These are phyloP conservation scores for Apiotrichum gracile DNA, from an alignment of 1,284 basidiomycete genomes.

Conservation along the genomic window DNA sequence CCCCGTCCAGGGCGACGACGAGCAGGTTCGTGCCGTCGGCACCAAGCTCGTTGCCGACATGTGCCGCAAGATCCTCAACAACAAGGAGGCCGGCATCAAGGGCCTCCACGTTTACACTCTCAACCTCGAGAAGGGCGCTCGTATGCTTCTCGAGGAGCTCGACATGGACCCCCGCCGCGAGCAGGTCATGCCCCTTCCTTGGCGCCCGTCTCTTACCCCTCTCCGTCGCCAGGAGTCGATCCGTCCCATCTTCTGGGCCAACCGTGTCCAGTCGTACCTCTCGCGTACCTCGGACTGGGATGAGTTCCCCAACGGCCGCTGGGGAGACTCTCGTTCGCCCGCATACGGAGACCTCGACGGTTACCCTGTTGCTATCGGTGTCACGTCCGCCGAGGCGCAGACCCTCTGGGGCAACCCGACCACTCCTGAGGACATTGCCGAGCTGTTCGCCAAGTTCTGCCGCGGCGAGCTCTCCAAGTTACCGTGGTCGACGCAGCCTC, in stretches of 20 bases:
- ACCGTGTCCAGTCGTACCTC: conserved; percentile 83
- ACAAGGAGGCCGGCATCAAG: conserved; percentile 68
- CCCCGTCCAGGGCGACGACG: conserved; percentile 85
- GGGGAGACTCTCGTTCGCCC: conserved; percentile 92
- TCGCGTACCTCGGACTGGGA: conserved; percentile 93
- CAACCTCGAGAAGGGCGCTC: conserved; percentile 93
- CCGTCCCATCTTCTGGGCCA: conserved; percentile 83
- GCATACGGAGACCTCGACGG: conserved; percentile 94
- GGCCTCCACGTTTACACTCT: conserved; percentile 96
- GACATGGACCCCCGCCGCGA: conserved; percentile 77
- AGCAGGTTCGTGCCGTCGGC: conserved; percentile 81
- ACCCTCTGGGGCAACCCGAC: conserved; percentile 83
- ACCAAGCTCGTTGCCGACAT: conserved; percentile 82
- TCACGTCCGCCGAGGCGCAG: conserved; percentile 60
- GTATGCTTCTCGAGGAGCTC: conserved; percentile 83
- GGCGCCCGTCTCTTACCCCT: conserved; percentile 90
- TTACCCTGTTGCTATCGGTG: conserved; percentile 79
- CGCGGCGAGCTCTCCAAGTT: conserved; percentile 63
- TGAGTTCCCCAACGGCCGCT: conserved; percentile 98
- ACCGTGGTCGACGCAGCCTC: conserved; percentile 91
- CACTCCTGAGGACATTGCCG: conserved; percentile 54
- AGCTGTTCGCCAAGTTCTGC: conserved; percentile 79
- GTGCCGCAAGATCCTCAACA: conserved; percentile 70
- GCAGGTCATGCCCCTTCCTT: conserved; percentile 81
- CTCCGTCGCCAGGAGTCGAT: conserved; percentile 80